These are phyloP conservation scores for Pseudognaphalium luteoalbum DNA, from an alignment of 129 eudicot species.

Conservation along the genomic window DNA sequence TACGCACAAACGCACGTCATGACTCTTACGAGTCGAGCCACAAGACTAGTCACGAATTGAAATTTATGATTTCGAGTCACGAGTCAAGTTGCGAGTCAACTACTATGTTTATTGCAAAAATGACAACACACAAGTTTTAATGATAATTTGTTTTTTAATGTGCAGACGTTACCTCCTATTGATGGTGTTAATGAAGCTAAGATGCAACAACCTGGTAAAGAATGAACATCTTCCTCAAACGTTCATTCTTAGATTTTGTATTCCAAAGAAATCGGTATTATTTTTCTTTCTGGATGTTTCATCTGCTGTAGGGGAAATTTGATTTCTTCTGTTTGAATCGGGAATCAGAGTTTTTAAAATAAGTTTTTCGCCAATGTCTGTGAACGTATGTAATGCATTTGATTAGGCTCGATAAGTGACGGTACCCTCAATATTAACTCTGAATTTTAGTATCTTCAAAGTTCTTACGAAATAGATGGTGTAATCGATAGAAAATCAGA, in stretches of 20 bases:
- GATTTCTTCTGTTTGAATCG: conserved; percentile 12
- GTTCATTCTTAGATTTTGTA: conserved; percentile 8
- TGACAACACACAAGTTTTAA: neutral
- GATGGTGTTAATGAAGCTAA: conserved; percentile 29
- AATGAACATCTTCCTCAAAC: conserved; percentile 20
- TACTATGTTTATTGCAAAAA: neutral
- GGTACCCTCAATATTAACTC: neutral
- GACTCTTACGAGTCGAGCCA: too few relatives aligned
- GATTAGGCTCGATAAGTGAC: conserved; percentile 1
- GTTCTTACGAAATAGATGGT: neutral
- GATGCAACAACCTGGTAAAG: conserved; percentile 32
- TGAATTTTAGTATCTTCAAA: conserved; percentile 3
- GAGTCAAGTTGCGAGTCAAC: too few relatives aligned
- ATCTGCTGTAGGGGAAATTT: conserved; percentile 8
- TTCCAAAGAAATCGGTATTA: neutral
- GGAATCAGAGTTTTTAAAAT: neutral
- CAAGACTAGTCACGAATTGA: too few relatives aligned
- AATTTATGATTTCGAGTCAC: too few relatives aligned
- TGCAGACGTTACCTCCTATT: conserved; percentile 42
- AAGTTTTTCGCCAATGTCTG: neutral
- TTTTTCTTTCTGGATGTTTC: neutral
- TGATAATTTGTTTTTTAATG: conserved; percentile 2
- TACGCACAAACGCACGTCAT: too few relatives aligned
- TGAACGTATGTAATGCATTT: neutral
- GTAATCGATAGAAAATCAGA: neutral